These are phyloP conservation scores for Kernera saxatilis DNA, from an alignment of 345 rosid species.

Conservation along the genomic window DNA sequence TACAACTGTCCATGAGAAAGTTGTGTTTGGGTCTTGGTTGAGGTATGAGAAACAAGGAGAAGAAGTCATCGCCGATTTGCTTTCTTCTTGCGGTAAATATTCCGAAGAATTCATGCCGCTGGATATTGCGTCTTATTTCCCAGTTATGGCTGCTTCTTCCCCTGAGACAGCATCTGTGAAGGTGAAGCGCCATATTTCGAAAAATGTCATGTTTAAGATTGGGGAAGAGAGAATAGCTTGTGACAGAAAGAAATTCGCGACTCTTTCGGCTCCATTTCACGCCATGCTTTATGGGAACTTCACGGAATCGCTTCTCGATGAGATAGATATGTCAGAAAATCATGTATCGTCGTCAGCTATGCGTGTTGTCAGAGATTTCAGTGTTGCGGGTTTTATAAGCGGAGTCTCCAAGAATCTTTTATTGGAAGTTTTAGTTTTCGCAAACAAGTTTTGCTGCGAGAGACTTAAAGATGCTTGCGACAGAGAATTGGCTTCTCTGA, in stretches of 20 bases:
- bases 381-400: slow-evolving; percentile 49
- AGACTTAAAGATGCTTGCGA: slow-evolving; percentile 81
- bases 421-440: slow-evolving; percentile 77
- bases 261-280: slow-evolving; percentile 80
- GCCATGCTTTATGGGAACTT: slow-evolving; percentile 92
- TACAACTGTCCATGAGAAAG: slow-evolving; percentile 73
- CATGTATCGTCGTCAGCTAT: slow-evolving; percentile 65
- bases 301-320: slow-evolving; percentile 71
- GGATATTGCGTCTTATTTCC: slow-evolving; percentile 58
- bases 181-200: slow-evolving; percentile 17
- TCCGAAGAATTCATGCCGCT: slow-evolving; percentile 63
- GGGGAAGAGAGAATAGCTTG: slow-evolving; percentile 74
- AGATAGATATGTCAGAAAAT: slow-evolving; percentile 86
- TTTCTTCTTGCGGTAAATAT: slow-evolving; percentile 68
- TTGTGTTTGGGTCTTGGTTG: slow-evolving; percentile 89
- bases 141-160: slow-evolving; percentile 30
- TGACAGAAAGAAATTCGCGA: slow-evolving; percentile 69
- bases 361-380: slow-evolving; percentile 63
- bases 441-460: slow-evolving; percentile 95
- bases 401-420: slow-evolving; percentile 55
- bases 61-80: slow-evolving; percentile 79
- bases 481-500: slow-evolving; percentile 70
- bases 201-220: slow-evolving; percentile 58
- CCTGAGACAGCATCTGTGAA: slow-evolving; percentile 34
- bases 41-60: slow-evolving; percentile 88